phyloP scores from a whole-genome alignment of 805 yeast species.

The Blastobotrys robertii region DNA sequence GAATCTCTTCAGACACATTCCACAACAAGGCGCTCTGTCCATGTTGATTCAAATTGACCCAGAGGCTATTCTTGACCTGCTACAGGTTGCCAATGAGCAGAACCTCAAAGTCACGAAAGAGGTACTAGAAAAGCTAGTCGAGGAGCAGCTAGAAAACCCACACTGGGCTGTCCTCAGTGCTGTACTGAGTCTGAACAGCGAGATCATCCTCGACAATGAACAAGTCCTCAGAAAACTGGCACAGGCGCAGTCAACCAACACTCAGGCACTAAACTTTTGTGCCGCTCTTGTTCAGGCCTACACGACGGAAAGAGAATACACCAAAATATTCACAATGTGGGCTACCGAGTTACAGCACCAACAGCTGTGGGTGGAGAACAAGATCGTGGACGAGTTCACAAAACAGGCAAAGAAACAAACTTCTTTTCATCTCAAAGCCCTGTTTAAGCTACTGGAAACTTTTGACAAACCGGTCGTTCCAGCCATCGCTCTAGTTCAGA shows the following conservation, averaged over 20 bases:
- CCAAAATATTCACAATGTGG: slow-evolving; percentile 5
- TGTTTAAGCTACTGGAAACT: slow-evolving; percentile 3
- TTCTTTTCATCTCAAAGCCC: slow-evolving; percentile 1
- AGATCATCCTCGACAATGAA: slow-evolving; percentile 1
- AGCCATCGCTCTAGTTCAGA: background rate
- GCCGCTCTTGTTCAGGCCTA: slow-evolving; percentile 1
- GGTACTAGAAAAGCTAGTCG: background rate
- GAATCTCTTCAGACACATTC: too few relatives aligned
- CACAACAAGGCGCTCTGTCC: too few relatives aligned
- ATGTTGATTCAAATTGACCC: too few relatives aligned
- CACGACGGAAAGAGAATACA: slow-evolving; percentile 2
- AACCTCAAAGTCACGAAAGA: background rate
- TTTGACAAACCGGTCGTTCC: too few relatives aligned
- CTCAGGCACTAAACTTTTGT: too few relatives aligned
- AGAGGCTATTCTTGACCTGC: background rate
- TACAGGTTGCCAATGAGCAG: background rate
- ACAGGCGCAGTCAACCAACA: too few relatives aligned
- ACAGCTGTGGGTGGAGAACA: slow-evolving; percentile 1
- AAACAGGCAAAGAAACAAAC: slow-evolving; percentile 7
- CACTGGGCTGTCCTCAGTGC: slow-evolving; percentile 2
- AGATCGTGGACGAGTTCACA: slow-evolving; percentile 5
- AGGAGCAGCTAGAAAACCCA: background rate
- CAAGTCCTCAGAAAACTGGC: too few relatives aligned
- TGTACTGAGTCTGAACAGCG: slow-evolving; percentile 3
- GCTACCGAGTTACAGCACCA: background rate